phyloP scores from a whole-genome alignment of 2,329 filamentous ascomycete genomes.

The Lasiodiplodia citricola region DNA sequence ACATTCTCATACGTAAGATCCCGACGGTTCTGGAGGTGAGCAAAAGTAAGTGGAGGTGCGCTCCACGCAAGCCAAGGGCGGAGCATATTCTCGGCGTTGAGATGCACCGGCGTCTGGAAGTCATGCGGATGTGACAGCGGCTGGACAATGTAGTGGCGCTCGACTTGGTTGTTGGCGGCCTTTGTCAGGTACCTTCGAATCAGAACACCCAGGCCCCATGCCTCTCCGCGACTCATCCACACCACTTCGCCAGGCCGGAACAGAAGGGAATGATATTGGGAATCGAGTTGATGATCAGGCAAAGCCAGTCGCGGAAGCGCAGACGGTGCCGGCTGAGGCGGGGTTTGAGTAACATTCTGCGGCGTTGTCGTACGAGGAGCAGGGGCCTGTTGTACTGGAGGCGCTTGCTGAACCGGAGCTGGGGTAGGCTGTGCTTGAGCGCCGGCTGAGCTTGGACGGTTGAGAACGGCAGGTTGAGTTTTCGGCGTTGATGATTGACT shows the following conservation, averaged over 20 bases:
- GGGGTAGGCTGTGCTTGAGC: not conserved
- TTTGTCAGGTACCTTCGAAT: constrained; percentile 50
- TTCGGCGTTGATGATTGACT: constrained; percentile 27
- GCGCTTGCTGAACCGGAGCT: not conserved
- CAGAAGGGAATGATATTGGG: constrained; percentile 54
- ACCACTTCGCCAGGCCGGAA: constrained; percentile 62
- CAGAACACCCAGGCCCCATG: constrained; percentile 62
- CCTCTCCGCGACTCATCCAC: constrained; percentile 59
- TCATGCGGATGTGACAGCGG: constrained; percentile 55
- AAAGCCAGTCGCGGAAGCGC: constrained; percentile 37
- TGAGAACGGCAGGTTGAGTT: constrained; percentile 3
- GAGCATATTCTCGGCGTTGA: constrained; percentile 51
- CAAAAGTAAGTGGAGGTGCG: constrained; percentile 57
- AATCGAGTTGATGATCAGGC: constrained; percentile 57
- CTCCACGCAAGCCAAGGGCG: constrained; percentile 66
- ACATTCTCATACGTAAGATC: constrained; percentile 54
- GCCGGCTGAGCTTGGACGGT: not conserved
- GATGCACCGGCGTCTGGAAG: constrained; percentile 47
- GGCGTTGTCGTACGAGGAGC: not conserved
- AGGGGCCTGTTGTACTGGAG: not conserved
- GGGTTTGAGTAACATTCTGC: constrained; percentile 1
- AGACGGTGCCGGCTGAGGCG: not conserved
- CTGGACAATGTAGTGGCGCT: constrained; percentile 51
- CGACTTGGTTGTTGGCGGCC: constrained; percentile 36
- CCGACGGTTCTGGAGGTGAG: constrained; percentile 47